Evolutionary conservation across 352 stramenopile species (phyloP), one percentile per base, ranked within the genome.

Genomic region (Phytophthora nicotianae): DNA sequence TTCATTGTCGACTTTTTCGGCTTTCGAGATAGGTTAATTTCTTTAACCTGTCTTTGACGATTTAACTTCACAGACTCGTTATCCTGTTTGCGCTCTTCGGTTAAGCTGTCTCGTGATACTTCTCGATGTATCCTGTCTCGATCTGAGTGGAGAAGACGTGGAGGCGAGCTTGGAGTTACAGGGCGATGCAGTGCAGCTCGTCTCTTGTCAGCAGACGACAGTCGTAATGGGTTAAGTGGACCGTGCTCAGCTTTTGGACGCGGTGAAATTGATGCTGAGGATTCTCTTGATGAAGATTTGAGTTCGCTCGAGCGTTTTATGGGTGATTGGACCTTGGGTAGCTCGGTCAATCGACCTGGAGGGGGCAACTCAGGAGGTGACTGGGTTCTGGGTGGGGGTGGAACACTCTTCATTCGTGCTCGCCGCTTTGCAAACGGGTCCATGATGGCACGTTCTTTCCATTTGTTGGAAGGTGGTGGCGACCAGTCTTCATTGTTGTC

Each of bases 391-490:
- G 17, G 5, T 26, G 40, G 35, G 4, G 61, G 35, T 11, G 58
- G 63, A 1, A 53, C 14, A 35, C 38, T 49, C 20, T 42, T 75
- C 11, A 32, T 17, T 42, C 46, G 24, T 1, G 45, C 13, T 53
- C 79, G 78, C 10, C 74, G 67, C 57, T 86, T 89, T 29, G 81
- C 83, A 56, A 91, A 91, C 16, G 83, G 83, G 64, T 91, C 86
- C 17, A 83, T 60, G 11, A 91, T 62, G 10, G 83, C 83, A 1
- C 83, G 75, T n/a, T 74, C 73, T 62, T 86, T 89, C 83, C 83
- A 91, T 50, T 91, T 91, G 65, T 91, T 91, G 13, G 59, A 69
- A 5, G 52, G 13, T 19, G 51, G 46, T n/a, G 65, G 59, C 2
- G 65, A 62, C 65, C 65, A 72, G 10, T 40, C n/a, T 46, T 41